Evolutionary conservation across 805 yeast genomes (phyloP).

Genomic region (Grigorovia transvaalensis): DNA sequence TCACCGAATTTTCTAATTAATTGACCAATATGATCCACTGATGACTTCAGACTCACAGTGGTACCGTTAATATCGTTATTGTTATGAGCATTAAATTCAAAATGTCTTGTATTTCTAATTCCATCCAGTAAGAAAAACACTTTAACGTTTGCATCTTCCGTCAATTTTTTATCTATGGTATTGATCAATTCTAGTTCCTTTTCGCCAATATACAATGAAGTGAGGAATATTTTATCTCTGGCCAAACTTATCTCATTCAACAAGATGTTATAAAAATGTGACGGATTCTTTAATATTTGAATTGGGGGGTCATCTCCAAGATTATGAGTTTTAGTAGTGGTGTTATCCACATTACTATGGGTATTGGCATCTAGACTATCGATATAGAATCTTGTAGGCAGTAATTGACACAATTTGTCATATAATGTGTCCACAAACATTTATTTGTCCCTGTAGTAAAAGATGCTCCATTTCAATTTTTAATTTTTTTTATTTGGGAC

Average conservation of each 20-base stretch:
- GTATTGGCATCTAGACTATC: neutral
- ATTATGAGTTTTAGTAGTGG: neutral
- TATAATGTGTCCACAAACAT: neutral
- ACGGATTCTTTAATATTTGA: neutral
- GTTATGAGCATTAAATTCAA: constrained; percentile 39
- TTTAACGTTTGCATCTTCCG: constrained; percentile 46
- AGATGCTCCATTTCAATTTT: neutral
- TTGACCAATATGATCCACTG: constrained; percentile 64
- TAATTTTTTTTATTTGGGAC: no score
- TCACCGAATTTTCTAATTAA: constrained; percentile 54
- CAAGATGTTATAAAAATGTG: constrained; percentile 39
- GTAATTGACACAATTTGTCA: neutral
- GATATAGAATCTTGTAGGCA: neutral
- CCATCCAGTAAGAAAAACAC: constrained; percentile 78
- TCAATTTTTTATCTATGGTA: constrained; percentile 51
- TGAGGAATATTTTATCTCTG: constrained; percentile 57
- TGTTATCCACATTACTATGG: neutral
- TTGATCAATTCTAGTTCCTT: constrained; percentile 65
- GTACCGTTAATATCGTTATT: neutral
- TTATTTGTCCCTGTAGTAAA: no score
- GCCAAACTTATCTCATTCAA: constrained; percentile 56
- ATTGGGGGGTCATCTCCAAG: neutral
- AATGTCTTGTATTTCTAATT: constrained; percentile 85
- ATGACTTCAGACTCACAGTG: constrained; percentile 32
- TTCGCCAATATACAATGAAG: constrained; percentile 81